Conservation (phyloP, 192 early-diverging fungal genomes). For the Lobosporangium transversale region DNA sequence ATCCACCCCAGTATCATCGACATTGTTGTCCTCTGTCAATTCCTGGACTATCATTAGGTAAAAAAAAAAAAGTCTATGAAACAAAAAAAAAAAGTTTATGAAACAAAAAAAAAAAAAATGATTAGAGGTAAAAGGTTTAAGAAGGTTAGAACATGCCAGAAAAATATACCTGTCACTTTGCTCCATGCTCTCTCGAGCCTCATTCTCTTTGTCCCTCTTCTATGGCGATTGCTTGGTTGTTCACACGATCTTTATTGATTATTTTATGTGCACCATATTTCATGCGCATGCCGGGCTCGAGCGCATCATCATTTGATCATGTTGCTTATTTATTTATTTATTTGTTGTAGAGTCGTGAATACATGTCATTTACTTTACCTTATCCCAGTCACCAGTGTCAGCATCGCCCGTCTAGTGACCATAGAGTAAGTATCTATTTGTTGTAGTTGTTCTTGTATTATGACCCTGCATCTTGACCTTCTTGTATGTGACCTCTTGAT, state of each 20-base stretch:
- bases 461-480: neutral
- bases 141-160: neutral
- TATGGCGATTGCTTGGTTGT: too few relatives aligned
- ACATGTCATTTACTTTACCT: conserved; percentile 43
- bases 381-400: conserved; percentile 43
- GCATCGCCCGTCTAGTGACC: conserved; percentile 28
- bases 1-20: neutral
- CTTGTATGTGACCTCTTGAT: too few relatives aligned
- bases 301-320: too few relatives aligned
- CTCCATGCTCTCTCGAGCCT: too few relatives aligned
- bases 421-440: conserved; percentile 53
- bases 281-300: too few relatives aligned
- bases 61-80: neutral
- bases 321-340: neutral
- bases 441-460: neutral
- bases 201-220: too few relatives aligned
- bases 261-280: too few relatives aligned
- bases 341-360: conserved; percentile 29
- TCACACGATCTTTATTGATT: too few relatives aligned
- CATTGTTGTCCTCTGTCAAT: conserved; percentile 1
- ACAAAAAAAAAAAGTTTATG: neutral
- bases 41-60: conserved; percentile 39
- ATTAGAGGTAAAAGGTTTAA: too few relatives aligned
- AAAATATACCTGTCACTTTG: too few relatives aligned
- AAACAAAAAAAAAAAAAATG: neutral